A percentile compares a stretch with the other conserved stretches of the same genome.
These are phyloP conservation scores for Lactarius tabidus DNA, from an alignment of 768 basidiomycete genomes.

Conservation along the genomic window DNA sequence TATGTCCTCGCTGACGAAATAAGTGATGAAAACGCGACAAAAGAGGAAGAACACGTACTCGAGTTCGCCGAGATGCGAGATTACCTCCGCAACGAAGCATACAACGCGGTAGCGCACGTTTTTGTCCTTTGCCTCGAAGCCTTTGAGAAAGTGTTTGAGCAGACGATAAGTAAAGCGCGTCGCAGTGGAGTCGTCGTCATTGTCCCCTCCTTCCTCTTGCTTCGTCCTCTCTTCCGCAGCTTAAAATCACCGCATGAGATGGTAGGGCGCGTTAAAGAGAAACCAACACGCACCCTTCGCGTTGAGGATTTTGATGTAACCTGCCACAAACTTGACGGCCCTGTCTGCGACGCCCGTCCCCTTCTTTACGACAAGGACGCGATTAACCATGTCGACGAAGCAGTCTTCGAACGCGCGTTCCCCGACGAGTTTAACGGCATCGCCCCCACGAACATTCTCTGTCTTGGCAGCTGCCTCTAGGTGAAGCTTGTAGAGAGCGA, in stretches of 20 bases:
- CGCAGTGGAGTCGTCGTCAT: constrained; percentile 46
- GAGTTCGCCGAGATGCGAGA: constrained; percentile 75
- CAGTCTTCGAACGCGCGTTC: constrained; percentile 71
- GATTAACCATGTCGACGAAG: constrained; percentile 56
- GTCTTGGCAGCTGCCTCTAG: constrained; percentile 52
- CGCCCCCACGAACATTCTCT: constrained; percentile 47
- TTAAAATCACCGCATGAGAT: constrained; percentile 23
- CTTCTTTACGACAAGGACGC: constrained; percentile 72
- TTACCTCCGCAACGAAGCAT: constrained; percentile 73
- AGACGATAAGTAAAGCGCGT: constrained; percentile 48
- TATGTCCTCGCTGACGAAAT: constrained; percentile 60
- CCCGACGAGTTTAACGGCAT: constrained; percentile 56
- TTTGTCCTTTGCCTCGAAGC: constrained; percentile 86
- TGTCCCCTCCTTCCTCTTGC: constrained; percentile 34
- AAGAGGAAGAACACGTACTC: constrained; percentile 53
- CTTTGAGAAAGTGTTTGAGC: constrained; percentile 58
- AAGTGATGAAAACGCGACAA: too few relatives aligned
- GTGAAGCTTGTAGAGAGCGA: constrained; percentile 79
- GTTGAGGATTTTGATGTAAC: constrained; percentile 70
- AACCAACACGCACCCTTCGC: constrained; percentile 56
- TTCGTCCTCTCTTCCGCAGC: constrained; percentile 35
- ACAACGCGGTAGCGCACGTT: constrained; percentile 75
- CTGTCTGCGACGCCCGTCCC: constrained; percentile 72
- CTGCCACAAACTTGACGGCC: constrained; percentile 75
- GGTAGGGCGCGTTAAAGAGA: background rate